Evolutionary conservation across 2,329 filamentous ascomycete genomes (phyloP).

Genomic region (Colletotrichum magnum): DNA sequence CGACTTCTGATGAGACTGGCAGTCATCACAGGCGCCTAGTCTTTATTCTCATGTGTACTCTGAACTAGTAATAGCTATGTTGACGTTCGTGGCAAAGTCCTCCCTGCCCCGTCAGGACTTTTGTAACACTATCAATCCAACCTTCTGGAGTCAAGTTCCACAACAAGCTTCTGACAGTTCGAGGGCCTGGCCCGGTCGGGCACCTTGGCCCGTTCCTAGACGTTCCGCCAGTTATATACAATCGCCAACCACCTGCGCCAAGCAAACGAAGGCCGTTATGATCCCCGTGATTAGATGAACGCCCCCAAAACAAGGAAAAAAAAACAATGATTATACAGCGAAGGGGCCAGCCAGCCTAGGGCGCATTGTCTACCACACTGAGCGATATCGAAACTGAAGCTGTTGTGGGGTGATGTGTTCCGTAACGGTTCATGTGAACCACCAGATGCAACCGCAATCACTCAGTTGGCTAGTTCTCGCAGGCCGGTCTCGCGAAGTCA

Average conservation of each 20-base stretch:
- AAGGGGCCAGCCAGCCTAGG: no score
- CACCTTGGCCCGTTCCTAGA: slow-evolving; percentile 9
- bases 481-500: slow-evolving; percentile 31
- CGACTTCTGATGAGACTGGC: no score
- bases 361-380: no score
- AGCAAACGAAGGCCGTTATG: slow-evolving; percentile 17
- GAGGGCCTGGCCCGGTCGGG: background rate
- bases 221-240: slow-evolving; percentile 29
- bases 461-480: slow-evolving; percentile 56
- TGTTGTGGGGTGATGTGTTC: no score
- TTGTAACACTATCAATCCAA: slow-evolving; percentile 5
- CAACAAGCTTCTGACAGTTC: background rate
- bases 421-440: slow-evolving; percentile 53
- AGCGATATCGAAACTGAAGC: background rate
- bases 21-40: no score
- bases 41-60: no score
- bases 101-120: slow-evolving; percentile 2
- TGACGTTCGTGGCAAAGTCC: no score
- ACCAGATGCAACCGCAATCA: slow-evolving; percentile 69
- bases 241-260: slow-evolving; percentile 27
- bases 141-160: background rate
- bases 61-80: no score
- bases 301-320: slow-evolving; percentile 2
- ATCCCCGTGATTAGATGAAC: slow-evolving; percentile 9
- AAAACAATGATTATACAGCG: background rate